Percentiles rank a stretch among this genome's conserved stretches.
Evolutionary conservation across 495 filamentous ascomycete species (phyloP).

Genomic region (Achaetomiella virescens): DNA sequence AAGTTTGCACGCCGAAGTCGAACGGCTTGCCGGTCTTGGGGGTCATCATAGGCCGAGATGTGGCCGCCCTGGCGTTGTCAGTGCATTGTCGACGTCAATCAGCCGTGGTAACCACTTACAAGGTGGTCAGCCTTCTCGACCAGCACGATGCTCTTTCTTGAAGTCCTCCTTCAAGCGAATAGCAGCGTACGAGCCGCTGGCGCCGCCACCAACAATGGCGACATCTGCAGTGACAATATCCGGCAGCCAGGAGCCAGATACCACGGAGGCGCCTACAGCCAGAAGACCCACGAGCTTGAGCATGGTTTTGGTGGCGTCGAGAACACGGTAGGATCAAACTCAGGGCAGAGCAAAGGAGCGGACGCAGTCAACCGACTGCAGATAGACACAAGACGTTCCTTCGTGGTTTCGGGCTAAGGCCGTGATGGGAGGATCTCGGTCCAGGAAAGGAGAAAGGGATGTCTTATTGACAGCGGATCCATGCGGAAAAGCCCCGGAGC

Average conservation of each 20-base stretch:
- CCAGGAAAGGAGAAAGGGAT: background rate
- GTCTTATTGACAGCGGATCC: background rate
- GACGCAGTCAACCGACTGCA: background rate
- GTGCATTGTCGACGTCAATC: background rate
- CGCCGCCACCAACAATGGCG: conserved; percentile 43
- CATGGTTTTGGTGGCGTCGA: background rate
- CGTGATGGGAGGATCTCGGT: background rate
- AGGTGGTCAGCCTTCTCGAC: conserved; percentile 37
- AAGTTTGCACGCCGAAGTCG: conserved; percentile 39
- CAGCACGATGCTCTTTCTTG: conserved; percentile 34
- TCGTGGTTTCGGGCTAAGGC: background rate
- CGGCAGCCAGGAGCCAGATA: background rate
- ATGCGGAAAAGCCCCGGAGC: background rate
- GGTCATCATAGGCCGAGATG: conserved; percentile 38
- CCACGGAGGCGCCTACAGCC: background rate
- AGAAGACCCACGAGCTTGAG: background rate
- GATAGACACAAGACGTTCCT: too few species aligned
- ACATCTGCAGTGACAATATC: conserved; percentile 23
- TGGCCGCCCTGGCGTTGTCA: conserved; percentile 36
- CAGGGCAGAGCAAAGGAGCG: background rate
- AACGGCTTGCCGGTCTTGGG: conserved; percentile 26
- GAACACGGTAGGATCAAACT: background rate
- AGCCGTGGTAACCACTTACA: conserved; percentile 21
- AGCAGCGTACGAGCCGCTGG: conserved; percentile 44
- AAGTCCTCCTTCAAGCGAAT: conserved; percentile 40